Evolutionary conservation across 2,329 filamentous ascomycete species (phyloP).

Genomic region (Herpomyces periplanetae): DNA sequence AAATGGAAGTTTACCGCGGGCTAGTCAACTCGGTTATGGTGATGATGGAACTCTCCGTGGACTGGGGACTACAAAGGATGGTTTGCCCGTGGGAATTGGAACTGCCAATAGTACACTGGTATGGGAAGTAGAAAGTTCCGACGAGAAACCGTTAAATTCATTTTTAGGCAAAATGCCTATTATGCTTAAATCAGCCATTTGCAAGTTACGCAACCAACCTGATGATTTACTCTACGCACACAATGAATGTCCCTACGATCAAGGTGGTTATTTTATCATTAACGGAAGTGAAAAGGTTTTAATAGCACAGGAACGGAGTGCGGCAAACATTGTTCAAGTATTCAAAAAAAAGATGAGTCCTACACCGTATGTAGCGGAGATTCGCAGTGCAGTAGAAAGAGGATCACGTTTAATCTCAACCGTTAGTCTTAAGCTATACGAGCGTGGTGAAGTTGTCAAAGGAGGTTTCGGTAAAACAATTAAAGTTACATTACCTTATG

Average conservation of each 20-base stretch:
- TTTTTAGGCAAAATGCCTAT: slow-evolving; percentile 86
- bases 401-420: slow-evolving; percentile 78
- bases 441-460: slow-evolving; percentile 40
- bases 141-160: slow-evolving; percentile 10
- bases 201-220: slow-evolving; percentile 40
- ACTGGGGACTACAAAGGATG: slow-evolving; percentile 10
- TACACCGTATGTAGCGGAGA: slow-evolving; percentile 73
- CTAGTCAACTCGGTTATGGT: slow-evolving; percentile 13
- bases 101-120: slow-evolving; percentile 5
- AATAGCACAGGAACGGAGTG: slow-evolving; percentile 85
- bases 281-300: slow-evolving; percentile 95
- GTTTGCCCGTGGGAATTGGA: slow-evolving; percentile 12
- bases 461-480: slow-evolving; percentile 56
- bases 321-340: slow-evolving; percentile 91
- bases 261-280: slow-evolving; percentile 95
- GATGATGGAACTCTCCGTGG: slow-evolving; percentile 13
- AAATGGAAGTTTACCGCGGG: slow-evolving; percentile 5
- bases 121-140: slow-evolving; percentile 19
- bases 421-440: slow-evolving; percentile 54
- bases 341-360: slow-evolving; percentile 84
- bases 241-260: slow-evolving; percentile 91
- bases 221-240: slow-evolving; percentile 60
- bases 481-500: slow-evolving; percentile 59
- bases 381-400: slow-evolving; percentile 79
- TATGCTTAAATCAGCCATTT: slow-evolving; percentile 92